These are phyloP conservation scores for Venturia nashicola DNA, from an alignment of 2,329 filamentous ascomycete species.

Conservation along the genomic window DNA sequence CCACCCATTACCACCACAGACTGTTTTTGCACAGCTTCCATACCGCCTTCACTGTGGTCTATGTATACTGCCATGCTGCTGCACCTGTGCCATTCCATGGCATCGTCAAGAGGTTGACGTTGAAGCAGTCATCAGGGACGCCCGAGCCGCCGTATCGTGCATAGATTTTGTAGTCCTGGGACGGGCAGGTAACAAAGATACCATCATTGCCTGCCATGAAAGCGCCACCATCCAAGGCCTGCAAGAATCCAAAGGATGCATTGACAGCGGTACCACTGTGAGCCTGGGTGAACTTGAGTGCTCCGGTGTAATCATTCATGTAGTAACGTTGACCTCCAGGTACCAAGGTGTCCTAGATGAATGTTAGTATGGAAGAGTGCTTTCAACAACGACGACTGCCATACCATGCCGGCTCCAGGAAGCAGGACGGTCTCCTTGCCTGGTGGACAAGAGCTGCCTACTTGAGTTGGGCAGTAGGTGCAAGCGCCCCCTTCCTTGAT, in stretches of 20 bases:
- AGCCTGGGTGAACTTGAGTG: not conserved
- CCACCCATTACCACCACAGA: not conserved
- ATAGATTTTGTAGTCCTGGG: not conserved
- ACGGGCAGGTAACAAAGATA: not conserved
- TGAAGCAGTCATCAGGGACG: not conserved
- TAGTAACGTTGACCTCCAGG: constrained; percentile 5
- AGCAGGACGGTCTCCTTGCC: constrained; percentile 5
- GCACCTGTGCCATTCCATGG: not conserved
- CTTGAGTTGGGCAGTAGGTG: not conserved
- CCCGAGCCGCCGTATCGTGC: not conserved
- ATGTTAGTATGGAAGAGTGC: not conserved
- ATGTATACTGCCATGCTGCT: constrained; percentile 1
- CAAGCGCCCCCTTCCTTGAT: not conserved
- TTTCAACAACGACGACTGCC: not conserved
- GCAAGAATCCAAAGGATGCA: not conserved
- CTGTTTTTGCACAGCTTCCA: not conserved
- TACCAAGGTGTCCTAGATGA: not conserved
- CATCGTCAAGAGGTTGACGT: not conserved
- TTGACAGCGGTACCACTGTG: not conserved
- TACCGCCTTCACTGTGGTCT: not conserved
- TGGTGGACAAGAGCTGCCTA: not conserved
- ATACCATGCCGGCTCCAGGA: not conserved
- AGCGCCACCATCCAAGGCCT: not conserved
- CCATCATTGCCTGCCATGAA: not conserved
- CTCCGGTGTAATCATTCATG: not conserved